A percentile compares a stretch with the other conserved stretches of the same genome.
Conservation (phyloP, 2,329 filamentous ascomycete genomes). For the Cytospora schulzeri region DNA sequence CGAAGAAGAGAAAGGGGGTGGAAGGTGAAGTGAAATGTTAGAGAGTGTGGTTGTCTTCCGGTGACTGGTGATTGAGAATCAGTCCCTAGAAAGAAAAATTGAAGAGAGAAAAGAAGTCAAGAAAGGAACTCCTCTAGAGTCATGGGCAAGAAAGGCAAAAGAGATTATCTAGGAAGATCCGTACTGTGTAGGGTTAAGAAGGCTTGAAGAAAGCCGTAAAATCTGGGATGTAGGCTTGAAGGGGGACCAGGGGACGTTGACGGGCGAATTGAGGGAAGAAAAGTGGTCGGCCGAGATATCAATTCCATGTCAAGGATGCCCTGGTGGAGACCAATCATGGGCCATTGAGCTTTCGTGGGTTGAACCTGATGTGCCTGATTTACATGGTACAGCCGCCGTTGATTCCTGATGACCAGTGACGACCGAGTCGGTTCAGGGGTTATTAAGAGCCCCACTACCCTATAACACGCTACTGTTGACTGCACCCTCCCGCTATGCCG, state of each 20-base stretch:
- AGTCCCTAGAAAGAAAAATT: constrained; percentile 1
- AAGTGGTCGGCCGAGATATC: constrained; percentile 19
- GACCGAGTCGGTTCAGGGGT: too few species aligned
- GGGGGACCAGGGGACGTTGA: background rate
- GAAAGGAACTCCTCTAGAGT: constrained; percentile 10
- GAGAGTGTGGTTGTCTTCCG: background rate
- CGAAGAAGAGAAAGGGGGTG: background rate
- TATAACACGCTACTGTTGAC: background rate
- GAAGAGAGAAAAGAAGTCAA: background rate
- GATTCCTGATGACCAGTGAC: too few species aligned
- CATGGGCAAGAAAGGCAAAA: constrained; percentile 12
- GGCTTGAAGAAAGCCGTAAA: constrained; percentile 10
- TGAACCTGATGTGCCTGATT: constrained; percentile 15
- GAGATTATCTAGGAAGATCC: constrained; percentile 13
- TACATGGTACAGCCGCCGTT: constrained; percentile 18
- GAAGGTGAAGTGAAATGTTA: background rate
- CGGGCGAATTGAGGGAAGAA: constrained; percentile 11
- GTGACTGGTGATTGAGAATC: background rate
- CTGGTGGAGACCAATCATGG: constrained; percentile 22
- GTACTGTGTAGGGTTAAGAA: constrained; percentile 12
- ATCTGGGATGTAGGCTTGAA: constrained; percentile 10
- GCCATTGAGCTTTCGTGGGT: background rate
- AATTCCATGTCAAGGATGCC: background rate
- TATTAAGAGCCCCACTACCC: background rate
- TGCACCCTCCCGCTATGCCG: too few species aligned